These are phyloP conservation scores for Linnemannia exigua DNA, from an alignment of 192 early-diverging fungal species.

Conservation along the genomic window DNA sequence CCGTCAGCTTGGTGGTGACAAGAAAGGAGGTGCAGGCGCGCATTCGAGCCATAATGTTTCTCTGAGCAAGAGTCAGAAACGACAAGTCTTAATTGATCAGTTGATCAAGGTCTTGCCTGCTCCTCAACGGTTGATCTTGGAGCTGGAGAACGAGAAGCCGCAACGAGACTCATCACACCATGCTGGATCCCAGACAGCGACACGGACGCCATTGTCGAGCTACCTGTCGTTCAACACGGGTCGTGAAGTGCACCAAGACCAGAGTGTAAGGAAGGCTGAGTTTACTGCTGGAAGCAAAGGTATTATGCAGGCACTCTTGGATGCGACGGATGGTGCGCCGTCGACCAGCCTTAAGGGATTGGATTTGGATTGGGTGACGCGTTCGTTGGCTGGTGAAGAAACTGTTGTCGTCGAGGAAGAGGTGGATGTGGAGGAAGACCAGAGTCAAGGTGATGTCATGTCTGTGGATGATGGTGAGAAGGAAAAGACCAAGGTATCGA, in stretches of 20 bases:
- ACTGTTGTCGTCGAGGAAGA: neutral
- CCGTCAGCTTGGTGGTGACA: constrained; percentile 5
- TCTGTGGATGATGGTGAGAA: neutral
- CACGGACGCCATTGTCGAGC: neutral
- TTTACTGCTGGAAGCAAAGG: neutral
- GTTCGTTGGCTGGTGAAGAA: constrained; percentile 4
- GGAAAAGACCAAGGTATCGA: neutral
- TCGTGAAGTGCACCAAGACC: neutral
- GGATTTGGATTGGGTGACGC: constrained; percentile 38
- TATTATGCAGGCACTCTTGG: constrained; percentile 17
- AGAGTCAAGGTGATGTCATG: neutral
- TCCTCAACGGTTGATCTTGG: constrained; percentile 23
- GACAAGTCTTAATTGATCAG: constrained; percentile 37
- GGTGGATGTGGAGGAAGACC: neutral
- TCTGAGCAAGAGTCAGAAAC: constrained; percentile 49
- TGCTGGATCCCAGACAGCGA: neutral
- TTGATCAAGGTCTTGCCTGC: constrained; percentile 35
- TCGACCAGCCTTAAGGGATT: constrained; percentile 32
- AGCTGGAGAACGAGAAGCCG: constrained; percentile 23
- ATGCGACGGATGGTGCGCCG: constrained; percentile 16
- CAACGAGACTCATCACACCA: neutral
- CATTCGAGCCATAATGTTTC: neutral
- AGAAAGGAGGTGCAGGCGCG: neutral
- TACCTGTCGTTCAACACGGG: neutral
- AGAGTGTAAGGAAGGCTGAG: neutral